A percentile compares a stretch with the other conserved stretches of the same genome.
These are phyloP conservation scores for Silene coronaria DNA, from an alignment of 179 eudicot species.

Conservation along the genomic window DNA sequence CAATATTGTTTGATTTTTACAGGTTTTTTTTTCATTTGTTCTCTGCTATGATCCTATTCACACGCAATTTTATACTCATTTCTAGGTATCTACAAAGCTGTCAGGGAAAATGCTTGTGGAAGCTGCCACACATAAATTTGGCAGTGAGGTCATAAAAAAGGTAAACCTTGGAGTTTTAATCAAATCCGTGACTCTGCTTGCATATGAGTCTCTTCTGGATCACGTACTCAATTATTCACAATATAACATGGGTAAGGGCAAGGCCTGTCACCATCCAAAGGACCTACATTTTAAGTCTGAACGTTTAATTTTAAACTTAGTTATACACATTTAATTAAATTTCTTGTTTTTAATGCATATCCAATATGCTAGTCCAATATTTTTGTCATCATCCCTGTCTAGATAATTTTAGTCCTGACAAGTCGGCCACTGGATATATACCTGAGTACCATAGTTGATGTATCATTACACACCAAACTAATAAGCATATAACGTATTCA, in stretches of 20 bases:
- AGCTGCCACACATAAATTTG: slow-evolving; percentile 67
- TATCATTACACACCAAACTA: no score
- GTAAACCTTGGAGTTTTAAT: slow-evolving; percentile 29
- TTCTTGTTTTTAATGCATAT: no score
- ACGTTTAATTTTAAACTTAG: not conserved
- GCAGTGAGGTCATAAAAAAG: slow-evolving; percentile 55
- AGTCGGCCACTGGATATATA: no score
- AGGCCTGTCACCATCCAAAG: no score
- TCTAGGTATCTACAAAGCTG: slow-evolving; percentile 57
- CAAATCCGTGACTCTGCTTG: not conserved
- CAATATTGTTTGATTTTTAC: slow-evolving; percentile 4
- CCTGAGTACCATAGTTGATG: no score
- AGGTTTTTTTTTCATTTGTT: not conserved
- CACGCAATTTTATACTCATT: slow-evolving; percentile 3
- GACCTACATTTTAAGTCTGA: not conserved
- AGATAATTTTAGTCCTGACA: no score
- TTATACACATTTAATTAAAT: not conserved
- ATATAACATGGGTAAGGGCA: no score
- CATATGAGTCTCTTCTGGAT: not conserved
- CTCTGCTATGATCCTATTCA: not conserved
- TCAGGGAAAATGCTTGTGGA: slow-evolving; percentile 54
- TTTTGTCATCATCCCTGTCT: no score
- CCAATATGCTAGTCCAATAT: no score
- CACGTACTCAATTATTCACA: no score
- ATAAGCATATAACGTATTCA: no score